Base-by-base conservation (phyloP, 2,329 filamentous ascomycete species). In the Paracamarosporium sp. region DNA sequence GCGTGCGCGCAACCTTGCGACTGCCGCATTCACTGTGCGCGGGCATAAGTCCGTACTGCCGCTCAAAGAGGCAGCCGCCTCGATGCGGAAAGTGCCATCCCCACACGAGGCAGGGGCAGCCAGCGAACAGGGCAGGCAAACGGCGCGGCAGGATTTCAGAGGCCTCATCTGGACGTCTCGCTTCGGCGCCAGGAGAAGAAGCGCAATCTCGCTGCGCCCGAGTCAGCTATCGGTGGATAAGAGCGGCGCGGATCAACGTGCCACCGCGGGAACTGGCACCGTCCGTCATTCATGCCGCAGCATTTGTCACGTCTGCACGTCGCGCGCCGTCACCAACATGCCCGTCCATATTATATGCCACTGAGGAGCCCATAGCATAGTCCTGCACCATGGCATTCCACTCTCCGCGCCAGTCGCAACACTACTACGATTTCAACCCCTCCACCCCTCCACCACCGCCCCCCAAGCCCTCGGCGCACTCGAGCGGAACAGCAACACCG, bases 361-460 rank as follows among this genome's bases (percentile, higher is more conserved):
- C 46, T 15, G 33, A 28, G n/a, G 25, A 25, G 25, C 24, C 17
- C 12, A 40, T 38, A 40, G 36, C 41, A 48, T 41, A 46, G 12
- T 6, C 30, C 15, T 48, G 12, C 31, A 59, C 31, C 43, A 78
- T 78, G 76, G 66, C 76, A 7, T 76, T 69, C 61, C 72, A 76
- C 50, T 76, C 76, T 9, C 76, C 76, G 15, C 76, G 62, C 48
- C 70, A 76, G 54, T 76, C 74, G 13, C 75, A 76, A 50, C 64
- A 65, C 43, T 72, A 74, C 45, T 78, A 74, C 63, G 69, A 75
- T 27, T 79, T 75, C 68, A 76, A 82, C 63, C 66, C 77, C 35
- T 77, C 80, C 13, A 80, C 81, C 20, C 80, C 81, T 35, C 77
- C 80, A 6, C 81, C 81, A 9, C 81, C 81, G 20, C 81, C 81